Conservation (phyloP, 2,329 filamentous ascomycete species). For the Calonectria hongkongensis region DNA sequence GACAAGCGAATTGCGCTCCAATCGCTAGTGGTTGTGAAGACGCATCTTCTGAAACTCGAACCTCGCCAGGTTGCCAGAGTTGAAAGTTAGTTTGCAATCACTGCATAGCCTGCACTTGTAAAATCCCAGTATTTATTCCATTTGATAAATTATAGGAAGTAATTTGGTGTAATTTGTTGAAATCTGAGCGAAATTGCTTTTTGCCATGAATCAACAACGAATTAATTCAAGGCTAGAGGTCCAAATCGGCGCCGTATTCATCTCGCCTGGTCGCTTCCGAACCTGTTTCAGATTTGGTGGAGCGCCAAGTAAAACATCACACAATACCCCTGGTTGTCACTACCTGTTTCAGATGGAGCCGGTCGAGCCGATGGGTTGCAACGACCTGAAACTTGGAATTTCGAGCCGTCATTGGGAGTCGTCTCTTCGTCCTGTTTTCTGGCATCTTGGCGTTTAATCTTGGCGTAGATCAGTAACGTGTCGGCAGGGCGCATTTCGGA, state of each 20-base stretch:
- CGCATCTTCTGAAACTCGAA: not conserved
- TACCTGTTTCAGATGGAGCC: conserved; percentile 4
- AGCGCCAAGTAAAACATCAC: not conserved
- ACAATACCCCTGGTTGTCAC: not conserved
- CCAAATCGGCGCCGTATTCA: too few species aligned
- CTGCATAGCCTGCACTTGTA: not conserved
- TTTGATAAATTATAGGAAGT: not conserved
- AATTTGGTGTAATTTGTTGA: too few species aligned
- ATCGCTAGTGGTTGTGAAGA: not conserved
- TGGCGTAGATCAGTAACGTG: conserved; percentile 1
- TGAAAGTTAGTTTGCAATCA: not conserved
- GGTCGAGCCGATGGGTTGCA: not conserved
- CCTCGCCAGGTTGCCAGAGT: not conserved
- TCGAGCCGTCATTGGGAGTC: not conserved
- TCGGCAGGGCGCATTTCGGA: not conserved
- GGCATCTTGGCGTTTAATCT: conserved; percentile 1
- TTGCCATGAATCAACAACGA: too few species aligned
- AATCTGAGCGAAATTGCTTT: too few species aligned
- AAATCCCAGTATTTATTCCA: too few species aligned
- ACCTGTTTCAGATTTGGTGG: conserved; percentile 4
- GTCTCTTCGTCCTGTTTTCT: not conserved
- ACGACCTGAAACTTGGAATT: not conserved
- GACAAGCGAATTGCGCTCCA: not conserved
- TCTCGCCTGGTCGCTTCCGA: not conserved
- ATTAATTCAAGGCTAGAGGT: too few species aligned